Base-by-base conservation (phyloP, 2,329 filamentous ascomycete species). In the Volutella citrinella region DNA sequence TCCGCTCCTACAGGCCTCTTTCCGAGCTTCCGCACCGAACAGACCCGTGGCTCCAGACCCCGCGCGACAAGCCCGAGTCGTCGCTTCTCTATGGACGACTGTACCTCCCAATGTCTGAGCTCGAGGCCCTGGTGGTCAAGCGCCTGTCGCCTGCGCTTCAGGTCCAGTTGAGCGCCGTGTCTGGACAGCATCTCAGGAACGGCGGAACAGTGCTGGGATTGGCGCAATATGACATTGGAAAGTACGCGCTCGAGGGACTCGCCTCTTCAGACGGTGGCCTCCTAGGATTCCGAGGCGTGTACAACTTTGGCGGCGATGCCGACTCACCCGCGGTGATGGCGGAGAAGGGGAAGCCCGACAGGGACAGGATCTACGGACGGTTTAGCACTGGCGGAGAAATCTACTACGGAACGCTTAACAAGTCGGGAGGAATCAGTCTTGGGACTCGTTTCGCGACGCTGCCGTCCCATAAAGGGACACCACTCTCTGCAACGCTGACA, bases 361-460 rank as follows among this genome's bases (percentile, higher is more conserved):
- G 62, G 39, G 80, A 84, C 55, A 77, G 74, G 48, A 78, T 82
- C 38, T 84, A 80, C 66, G 90, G 86, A 8, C 81, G 91, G 14
- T 88, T 97, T 58, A 95, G 87, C 54, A 87, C 87, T 4, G 93
- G 93, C 21, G 91, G 82, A 35, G 93, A 98, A 63, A 72, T 95
- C 21, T 98, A 97, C 67, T 98, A 98, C 67, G 93, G 91, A 15
- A 84, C 90, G 1, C 67, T 96, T 39, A 97, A 96, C 60, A 96
- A 96, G 57, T 88, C 89, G 15, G 87, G 91, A 30, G 93, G 93
- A 28, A 79, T 96, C 57, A 95, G 88, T 44, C 78, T 94, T 8
- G 93, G 90, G 7, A 72, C 89, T 29, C 80, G 93, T 30, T 98
- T 97, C 60, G 87, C 88, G 23, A 97, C 93, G 10, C 67, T 97